These are phyloP conservation scores for Mitragyna speciosa DNA, from an alignment of 257 asterid species.

Conservation along the genomic window DNA sequence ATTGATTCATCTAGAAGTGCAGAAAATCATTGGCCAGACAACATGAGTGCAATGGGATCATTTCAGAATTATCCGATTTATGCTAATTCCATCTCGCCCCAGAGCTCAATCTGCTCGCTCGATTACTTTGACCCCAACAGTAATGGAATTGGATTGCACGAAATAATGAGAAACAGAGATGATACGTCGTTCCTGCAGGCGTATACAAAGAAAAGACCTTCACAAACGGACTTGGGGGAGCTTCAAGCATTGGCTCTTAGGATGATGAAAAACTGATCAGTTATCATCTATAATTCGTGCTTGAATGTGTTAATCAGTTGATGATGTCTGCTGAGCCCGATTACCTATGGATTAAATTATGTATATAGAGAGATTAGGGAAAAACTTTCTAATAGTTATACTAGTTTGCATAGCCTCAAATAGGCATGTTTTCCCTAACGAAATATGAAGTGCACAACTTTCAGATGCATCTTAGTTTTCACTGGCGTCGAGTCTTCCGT, in stretches of 20 bases:
- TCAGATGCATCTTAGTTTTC: not conserved
- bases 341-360: constrained; percentile 1
- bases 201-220: constrained; percentile 50
- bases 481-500: not conserved
- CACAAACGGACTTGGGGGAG: constrained; percentile 72
- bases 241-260: constrained; percentile 83
- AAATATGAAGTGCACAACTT: not conserved
- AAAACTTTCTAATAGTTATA: not conserved
- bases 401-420: constrained; percentile 4
- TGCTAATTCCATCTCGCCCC: constrained; percentile 51
- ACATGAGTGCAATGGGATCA: constrained; percentile 29
- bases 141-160: constrained; percentile 36
- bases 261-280: constrained; percentile 59
- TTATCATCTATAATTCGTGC: not conserved
- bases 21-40: constrained; percentile 34
- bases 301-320: not conserved
- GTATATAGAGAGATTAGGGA: constrained; percentile 2
- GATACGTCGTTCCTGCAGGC: constrained; percentile 25
- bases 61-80: constrained; percentile 23
- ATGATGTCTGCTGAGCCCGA: not conserved
- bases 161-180: constrained; percentile 39
- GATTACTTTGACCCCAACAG: constrained; percentile 46
- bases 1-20: constrained; percentile 43
- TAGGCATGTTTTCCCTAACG: not conserved
- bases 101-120: constrained; percentile 48